Evolutionary conservation across 169 alveolate species (phyloP).

Genomic region (Babesia sp.): DNA sequence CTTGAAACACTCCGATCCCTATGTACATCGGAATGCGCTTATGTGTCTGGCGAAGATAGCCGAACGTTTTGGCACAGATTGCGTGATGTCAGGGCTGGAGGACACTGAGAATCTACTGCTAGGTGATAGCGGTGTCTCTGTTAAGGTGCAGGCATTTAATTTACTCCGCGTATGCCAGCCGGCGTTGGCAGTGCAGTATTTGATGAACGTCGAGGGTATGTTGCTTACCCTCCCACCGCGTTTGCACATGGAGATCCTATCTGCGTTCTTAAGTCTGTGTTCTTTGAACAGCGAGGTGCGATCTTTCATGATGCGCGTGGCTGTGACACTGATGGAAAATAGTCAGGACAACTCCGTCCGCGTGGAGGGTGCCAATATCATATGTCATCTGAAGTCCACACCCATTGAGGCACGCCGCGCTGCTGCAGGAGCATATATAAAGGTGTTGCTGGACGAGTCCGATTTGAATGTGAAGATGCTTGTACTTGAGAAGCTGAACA

Average conservation of each 20-base stretch:
- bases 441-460: constrained; percentile 85
- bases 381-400: constrained; percentile 31
- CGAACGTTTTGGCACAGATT: constrained; percentile 87
- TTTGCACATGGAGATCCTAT: constrained; percentile 49
- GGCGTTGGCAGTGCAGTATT: constrained; percentile 84
- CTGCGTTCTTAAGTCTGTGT: constrained; percentile 16
- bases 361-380: constrained; percentile 28
- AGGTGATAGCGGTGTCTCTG: constrained; percentile 88
- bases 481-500: constrained; percentile 62
- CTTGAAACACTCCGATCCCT: constrained; percentile 89
- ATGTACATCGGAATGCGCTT: constrained; percentile 92
- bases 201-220: constrained; percentile 73
- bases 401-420: constrained; percentile 70
- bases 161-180: constrained; percentile 85
- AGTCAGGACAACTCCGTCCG: constrained; percentile 45
- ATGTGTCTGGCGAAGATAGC: constrained; percentile 88
- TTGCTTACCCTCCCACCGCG: constrained; percentile 66
- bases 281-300: constrained; percentile 3
- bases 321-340: constrained; percentile 50
- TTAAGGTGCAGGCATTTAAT: constrained; percentile 89
- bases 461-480: constrained; percentile 90
- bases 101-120: constrained; percentile 71
- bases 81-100: constrained; percentile 83
- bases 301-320: constrained; percentile 57
- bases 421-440: constrained; percentile 87